Evolutionary conservation across 768 basidiomycete species (phyloP).

Genomic region (Rhizopogon sp.): DNA sequence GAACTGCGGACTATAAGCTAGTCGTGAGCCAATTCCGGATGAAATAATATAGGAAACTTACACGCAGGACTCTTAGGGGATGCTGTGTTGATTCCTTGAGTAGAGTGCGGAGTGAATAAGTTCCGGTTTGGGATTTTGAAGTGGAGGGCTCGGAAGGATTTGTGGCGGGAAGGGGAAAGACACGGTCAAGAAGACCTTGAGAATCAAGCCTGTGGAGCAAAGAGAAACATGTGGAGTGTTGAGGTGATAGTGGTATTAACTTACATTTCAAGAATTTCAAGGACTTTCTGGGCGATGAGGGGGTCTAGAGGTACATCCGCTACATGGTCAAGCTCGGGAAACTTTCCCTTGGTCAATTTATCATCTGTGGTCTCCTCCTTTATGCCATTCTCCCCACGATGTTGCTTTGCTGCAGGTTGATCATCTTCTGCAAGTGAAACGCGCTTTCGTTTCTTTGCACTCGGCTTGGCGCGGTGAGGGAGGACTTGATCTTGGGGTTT

Average conservation of each 20-base stretch:
- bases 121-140: conserved; percentile 26
- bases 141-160: conserved; percentile 38
- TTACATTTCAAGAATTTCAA: conserved; percentile 56
- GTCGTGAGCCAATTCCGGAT: conserved; percentile 6
- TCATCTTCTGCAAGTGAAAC: conserved; percentile 41
- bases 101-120: conserved; percentile 51
- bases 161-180: conserved; percentile 50
- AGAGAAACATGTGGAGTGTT: background rate
- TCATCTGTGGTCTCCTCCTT: conserved; percentile 28
- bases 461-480: conserved; percentile 22
- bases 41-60: conserved; percentile 30
- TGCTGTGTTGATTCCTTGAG: conserved; percentile 49
- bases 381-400: conserved; percentile 33
- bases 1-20: conserved; percentile 49
- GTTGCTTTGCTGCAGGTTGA: conserved; percentile 45
- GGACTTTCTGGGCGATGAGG: conserved; percentile 46
- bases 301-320: conserved; percentile 45
- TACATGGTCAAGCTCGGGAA: conserved; percentile 28
- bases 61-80: conserved; percentile 51
- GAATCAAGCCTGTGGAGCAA: conserved; percentile 50
- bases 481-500: conserved; percentile 19
- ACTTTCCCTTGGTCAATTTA: conserved; percentile 12
- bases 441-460: conserved; percentile 69
- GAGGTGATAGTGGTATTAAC: conserved; percentile 9
- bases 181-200: conserved; percentile 76